These are phyloP conservation scores for Tricholoma flavovirens DNA, from an alignment of 768 basidiomycete genomes.

Conservation along the genomic window DNA sequence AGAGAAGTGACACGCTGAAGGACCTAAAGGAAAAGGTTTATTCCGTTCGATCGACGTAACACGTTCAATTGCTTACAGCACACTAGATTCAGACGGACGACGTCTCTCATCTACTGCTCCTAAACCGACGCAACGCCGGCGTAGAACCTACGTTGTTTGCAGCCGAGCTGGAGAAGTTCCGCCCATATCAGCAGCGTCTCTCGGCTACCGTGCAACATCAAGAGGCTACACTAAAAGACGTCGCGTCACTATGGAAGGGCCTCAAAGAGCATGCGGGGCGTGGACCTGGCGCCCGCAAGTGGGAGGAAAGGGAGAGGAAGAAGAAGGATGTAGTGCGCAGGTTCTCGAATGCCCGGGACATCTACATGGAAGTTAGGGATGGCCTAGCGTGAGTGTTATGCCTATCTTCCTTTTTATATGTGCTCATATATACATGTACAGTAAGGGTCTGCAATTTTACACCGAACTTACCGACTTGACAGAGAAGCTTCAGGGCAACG, in stretches of 20 bases:
- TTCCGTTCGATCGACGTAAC: background rate
- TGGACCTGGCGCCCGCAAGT: constrained; percentile 70
- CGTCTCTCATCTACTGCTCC: constrained; percentile 87
- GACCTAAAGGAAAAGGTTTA: constrained; percentile 93
- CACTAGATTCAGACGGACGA: constrained; percentile 89
- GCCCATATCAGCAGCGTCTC: constrained; percentile 82
- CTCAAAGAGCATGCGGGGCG: constrained; percentile 71
- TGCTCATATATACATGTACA: constrained; percentile 25
- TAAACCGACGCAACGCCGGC: constrained; percentile 79
- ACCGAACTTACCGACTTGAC: constrained; percentile 67
- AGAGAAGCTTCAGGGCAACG: constrained; percentile 49
- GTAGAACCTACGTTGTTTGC: constrained; percentile 89
- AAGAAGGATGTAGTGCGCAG: constrained; percentile 70
- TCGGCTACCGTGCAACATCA: constrained; percentile 75
- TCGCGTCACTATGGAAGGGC: constrained; percentile 65
- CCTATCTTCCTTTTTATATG: constrained; percentile 1
- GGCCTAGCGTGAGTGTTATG: constrained; percentile 66
- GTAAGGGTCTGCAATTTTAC: constrained; percentile 90
- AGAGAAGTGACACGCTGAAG: constrained; percentile 81
- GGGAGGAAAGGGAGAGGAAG: constrained; percentile 76
- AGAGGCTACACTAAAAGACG: constrained; percentile 64
- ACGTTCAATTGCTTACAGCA: background rate
- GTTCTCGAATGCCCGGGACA: constrained; percentile 73
- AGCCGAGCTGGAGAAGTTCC: constrained; percentile 92
- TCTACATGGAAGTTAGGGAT: constrained; percentile 81